phyloP scores from a whole-genome alignment of 106 monocot genomes.

The Dendrobium huoshanense region DNA sequence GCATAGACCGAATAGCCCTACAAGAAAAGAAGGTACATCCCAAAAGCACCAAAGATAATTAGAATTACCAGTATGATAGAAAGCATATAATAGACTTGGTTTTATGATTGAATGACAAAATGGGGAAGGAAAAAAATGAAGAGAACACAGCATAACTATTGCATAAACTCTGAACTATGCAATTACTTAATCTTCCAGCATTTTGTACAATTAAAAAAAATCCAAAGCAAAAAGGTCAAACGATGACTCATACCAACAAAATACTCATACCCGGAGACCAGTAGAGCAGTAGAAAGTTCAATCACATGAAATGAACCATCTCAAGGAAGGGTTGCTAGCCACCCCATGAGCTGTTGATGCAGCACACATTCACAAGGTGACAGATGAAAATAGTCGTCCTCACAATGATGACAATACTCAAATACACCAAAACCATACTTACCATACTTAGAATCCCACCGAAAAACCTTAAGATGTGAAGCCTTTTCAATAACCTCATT shows the following conservation, averaged over 20 bases:
- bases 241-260: background rate
- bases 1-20: background rate
- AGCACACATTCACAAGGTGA: conserved; percentile 23
- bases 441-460: conserved; percentile 34
- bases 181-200: background rate
- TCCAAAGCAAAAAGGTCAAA: background rate
- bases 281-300: background rate
- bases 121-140: background rate
- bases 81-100: background rate
- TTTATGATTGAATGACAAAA: background rate
- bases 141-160: background rate
- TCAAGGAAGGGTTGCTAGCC: conserved; percentile 22
- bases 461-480: conserved; percentile 48
- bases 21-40: background rate
- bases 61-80: background rate
- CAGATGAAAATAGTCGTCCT: conserved; percentile 1
- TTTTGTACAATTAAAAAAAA: background rate
- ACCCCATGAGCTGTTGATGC: conserved; percentile 19
- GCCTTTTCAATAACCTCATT: conserved; percentile 46
- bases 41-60: background rate
- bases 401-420: conserved; percentile 33
- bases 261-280: background rate
- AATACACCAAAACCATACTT: conserved; percentile 30
- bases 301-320: background rate
- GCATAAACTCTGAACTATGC: background rate